Evolutionary conservation across 1,284 basidiomycete genomes (phyloP), one percentile per base, ranked within the genome.

Genomic region (Moesziomyces antarcticus): DNA sequence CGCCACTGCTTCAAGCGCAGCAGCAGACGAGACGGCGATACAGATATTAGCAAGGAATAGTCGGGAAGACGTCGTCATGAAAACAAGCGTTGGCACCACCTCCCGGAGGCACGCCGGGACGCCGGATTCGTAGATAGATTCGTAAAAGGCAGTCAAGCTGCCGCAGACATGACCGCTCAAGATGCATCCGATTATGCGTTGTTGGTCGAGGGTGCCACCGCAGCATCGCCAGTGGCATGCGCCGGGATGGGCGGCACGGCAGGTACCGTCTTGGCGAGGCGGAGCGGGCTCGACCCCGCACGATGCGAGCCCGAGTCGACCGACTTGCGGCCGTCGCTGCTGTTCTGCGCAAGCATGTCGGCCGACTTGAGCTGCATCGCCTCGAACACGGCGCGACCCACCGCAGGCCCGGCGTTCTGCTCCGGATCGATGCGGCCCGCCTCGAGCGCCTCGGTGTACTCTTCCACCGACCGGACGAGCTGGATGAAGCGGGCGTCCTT

Each of bases 391-490:
- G 68, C 72, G n/a, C 69, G 56, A 35, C 64, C 59, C 8, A 80
- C 71, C 1, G 74, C 78, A 7, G 78, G 78, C 3, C 77, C 77
- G 2, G 69, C 62, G 35, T 72, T 58, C 47, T 73, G 66, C 42
- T 68, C 56, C 10, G 78, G 78, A 57, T 80, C 75, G 52, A 79
- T 61, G 22, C 75, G 63, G 20, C 78, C 78, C 14, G 75, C 61
- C 48, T 79, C 78, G 40, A 80, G 69, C 27, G 78, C 78, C 56
- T 80, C 78, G n/a, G 77, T 73, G 68, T 81, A 81, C 56, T 81
- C 79, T 42, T 81, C 78, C 18, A 81, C 79, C 45, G 77, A 80
- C 40, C 72, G 49, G 4, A 81, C 78, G 16, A 81, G 66, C 58
- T 67, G 69, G 35, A 78, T 73, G 65, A 81, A 81, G 35, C 75